These are phyloP conservation scores for Alternaria angustiovoidea DNA, from an alignment of 2,329 filamentous ascomycete species.

Conservation along the genomic window DNA sequence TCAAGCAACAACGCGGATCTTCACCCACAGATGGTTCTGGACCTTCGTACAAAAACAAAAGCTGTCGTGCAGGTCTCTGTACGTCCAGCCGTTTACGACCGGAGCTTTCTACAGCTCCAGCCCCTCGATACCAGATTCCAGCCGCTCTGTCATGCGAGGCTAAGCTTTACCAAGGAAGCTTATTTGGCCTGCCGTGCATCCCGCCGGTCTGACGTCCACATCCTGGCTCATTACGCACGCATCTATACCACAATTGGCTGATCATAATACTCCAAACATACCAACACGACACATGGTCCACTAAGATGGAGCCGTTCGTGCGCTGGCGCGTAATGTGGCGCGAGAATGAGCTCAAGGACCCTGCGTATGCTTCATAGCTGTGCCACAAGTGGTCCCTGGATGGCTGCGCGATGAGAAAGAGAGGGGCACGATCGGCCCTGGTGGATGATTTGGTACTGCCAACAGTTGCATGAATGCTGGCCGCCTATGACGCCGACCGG, in stretches of 20 bases:
- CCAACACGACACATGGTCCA: constrained; percentile 19
- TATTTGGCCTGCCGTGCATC: constrained; percentile 18
- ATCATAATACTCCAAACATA: constrained; percentile 19
- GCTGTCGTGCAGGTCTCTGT: neutral
- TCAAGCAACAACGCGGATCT: neutral
- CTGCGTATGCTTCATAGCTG: constrained; percentile 18
- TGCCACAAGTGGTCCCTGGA: constrained; percentile 33
- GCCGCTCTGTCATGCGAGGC: constrained; percentile 2
- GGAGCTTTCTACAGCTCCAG: neutral
- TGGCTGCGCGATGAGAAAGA: constrained; percentile 27
- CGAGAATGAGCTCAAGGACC: constrained; percentile 12
- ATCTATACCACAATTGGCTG: constrained; percentile 27
- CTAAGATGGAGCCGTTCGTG: constrained; percentile 11
- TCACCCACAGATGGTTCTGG: neutral
- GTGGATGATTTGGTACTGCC: constrained; percentile 14
- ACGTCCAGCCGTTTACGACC: neutral
- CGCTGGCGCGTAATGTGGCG: constrained; percentile 29
- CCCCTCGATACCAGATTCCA: neutral
- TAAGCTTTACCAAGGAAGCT: constrained; percentile 46
- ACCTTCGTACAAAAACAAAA: neutral
- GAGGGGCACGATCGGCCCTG: constrained; percentile 33
- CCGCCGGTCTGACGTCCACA: constrained; percentile 10
- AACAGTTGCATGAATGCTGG: constrained; percentile 2
- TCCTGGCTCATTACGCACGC: constrained; percentile 36
- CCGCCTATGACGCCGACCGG: constrained; percentile 21